Evolutionary conservation across 106 monocot species (phyloP).

Genomic region (Dendrobium huoshanense): DNA sequence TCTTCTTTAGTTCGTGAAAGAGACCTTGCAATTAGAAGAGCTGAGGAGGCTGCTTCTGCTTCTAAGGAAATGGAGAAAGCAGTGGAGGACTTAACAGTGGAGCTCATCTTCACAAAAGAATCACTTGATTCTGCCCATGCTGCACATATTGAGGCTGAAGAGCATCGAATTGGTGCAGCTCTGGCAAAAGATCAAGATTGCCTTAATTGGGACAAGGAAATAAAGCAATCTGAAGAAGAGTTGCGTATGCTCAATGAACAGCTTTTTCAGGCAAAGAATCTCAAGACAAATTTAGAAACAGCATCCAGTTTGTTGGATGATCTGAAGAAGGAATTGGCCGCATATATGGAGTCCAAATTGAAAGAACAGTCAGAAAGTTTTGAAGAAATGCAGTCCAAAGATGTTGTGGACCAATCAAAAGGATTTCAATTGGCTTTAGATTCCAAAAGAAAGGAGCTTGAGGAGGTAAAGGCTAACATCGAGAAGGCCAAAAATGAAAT

Average conservation of each 20-base stretch:
- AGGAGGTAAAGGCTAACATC: conserved; percentile 33
- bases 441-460: conserved; percentile 30
- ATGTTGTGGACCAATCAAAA: not conserved
- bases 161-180: conserved; percentile 21
- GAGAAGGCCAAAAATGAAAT: conserved; percentile 37
- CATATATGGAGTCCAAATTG: conserved; percentile 21
- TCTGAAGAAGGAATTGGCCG: conserved; percentile 13
- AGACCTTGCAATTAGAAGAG: conserved; percentile 10
- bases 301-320: conserved; percentile 1
- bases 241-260: conserved; percentile 10
- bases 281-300: conserved; percentile 12
- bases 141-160: conserved; percentile 28
- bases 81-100: conserved; percentile 21
- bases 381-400: not conserved
- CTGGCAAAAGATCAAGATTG: conserved; percentile 28
- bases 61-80: conserved; percentile 18
- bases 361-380: conserved; percentile 9
- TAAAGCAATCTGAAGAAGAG: conserved; percentile 26
- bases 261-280: conserved; percentile 10
- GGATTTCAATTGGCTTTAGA: conserved; percentile 9
- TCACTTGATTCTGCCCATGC: conserved; percentile 27
- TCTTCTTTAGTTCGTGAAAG: conserved; percentile 11
- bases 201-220: conserved; percentile 21
- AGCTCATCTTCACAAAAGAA: conserved; percentile 18
- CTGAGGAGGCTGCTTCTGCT: conserved; percentile 14